Percentiles rank a stretch among this genome's conserved stretches.
Evolutionary conservation across 208 protist genomes (phyloP).

Genomic region (Leishmania turanica): DNA sequence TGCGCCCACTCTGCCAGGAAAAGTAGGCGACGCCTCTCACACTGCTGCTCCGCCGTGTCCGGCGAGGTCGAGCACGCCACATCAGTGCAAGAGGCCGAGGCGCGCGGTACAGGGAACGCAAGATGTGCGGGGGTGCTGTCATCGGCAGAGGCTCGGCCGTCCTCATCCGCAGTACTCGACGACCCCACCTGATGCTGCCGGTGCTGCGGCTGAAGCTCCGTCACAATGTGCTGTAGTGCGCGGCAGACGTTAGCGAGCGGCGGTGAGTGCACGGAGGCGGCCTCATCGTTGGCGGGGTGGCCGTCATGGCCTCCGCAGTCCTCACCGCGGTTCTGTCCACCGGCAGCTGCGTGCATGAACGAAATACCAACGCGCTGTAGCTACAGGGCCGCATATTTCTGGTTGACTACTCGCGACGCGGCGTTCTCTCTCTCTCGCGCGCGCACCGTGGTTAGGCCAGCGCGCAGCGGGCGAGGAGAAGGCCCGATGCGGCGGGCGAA

Average conservation of each 20-base stretch:
- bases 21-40: background rate
- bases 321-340: background rate
- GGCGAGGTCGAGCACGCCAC: background rate
- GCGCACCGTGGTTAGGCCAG: background rate
- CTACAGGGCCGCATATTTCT: background rate
- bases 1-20: constrained; percentile 5
- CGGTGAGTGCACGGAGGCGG: background rate
- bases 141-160: background rate
- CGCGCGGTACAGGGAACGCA: background rate
- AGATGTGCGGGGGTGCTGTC: background rate
- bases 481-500: background rate
- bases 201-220: background rate
- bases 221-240: background rate
- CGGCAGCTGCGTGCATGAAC: background rate
- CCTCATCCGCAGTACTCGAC: background rate
- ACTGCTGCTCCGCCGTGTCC: background rate
- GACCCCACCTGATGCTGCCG: background rate
- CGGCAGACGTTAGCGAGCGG: background rate
- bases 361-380: background rate
- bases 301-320: background rate
- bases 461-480: background rate
- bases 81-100: background rate
- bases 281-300: background rate
- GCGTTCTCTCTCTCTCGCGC: background rate
- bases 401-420: background rate